Conservation (phyloP, 1,284 basidiomycete genomes). For the Ustanciosporium gigantosporum region DNA sequence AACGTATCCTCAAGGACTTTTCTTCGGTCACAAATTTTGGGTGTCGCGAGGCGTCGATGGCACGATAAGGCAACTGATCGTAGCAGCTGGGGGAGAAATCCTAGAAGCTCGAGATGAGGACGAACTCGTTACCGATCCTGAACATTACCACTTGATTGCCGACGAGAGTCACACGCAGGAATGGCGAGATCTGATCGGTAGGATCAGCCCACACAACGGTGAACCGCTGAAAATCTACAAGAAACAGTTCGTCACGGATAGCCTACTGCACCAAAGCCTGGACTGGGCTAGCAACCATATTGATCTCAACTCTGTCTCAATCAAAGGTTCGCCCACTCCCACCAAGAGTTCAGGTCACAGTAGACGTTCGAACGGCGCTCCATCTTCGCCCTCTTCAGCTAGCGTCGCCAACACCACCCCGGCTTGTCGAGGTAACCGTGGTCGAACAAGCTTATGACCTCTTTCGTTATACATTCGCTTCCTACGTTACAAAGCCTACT, state of each 20-base stretch:
- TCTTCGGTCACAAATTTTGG: slow-evolving; percentile 31
- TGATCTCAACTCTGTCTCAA: not conserved
- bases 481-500: no score
- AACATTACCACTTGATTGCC: slow-evolving; percentile 16
- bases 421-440: no score
- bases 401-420: no score
- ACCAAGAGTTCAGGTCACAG: no score
- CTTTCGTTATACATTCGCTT: no score
- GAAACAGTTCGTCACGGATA: slow-evolving; percentile 24
- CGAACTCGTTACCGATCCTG: slow-evolving; percentile 16
- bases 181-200: slow-evolving; percentile 13
- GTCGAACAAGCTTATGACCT: no score
- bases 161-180: slow-evolving; percentile 18
- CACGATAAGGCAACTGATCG: slow-evolving; percentile 15
- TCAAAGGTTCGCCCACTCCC: not conserved
- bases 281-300: slow-evolving; percentile 24
- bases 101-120: slow-evolving; percentile 15
- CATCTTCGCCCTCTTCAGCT: no score
- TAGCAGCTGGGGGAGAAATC: slow-evolving; percentile 19
- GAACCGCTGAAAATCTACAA: slow-evolving; percentile 20
- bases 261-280: slow-evolving; percentile 27
- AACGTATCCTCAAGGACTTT: slow-evolving; percentile 13
- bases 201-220: not conserved
- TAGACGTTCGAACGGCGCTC: no score
- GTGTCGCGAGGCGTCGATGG: slow-evolving; percentile 25